A percentile compares a stretch with the other conserved stretches of the same genome.
Conservation (phyloP, 257 asterid species). For the Galeopsis tetrahit region DNA sequence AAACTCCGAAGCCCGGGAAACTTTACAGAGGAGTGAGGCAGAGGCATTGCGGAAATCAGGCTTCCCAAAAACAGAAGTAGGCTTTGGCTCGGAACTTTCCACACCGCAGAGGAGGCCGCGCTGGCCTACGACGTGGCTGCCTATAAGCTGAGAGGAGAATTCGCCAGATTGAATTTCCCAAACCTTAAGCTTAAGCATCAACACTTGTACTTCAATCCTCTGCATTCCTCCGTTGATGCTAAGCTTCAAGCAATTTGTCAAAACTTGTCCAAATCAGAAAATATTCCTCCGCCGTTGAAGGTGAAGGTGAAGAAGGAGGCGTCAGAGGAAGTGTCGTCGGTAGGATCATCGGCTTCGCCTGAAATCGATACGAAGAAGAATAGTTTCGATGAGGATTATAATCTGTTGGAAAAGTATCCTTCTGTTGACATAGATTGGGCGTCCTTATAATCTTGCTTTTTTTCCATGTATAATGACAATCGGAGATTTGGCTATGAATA, state of each 20-base stretch:
- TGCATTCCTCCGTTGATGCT: slow-evolving; percentile 78
- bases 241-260: slow-evolving; percentile 77
- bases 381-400: slow-evolving; percentile 40
- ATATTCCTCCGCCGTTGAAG: slow-evolving; percentile 14
- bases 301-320: slow-evolving; percentile 54
- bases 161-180: slow-evolving; percentile 80
- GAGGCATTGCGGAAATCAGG: slow-evolving; percentile 85
- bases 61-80: slow-evolving; percentile 83
- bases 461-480: too few relatives aligned
- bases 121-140: slow-evolving; percentile 89
- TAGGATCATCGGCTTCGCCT: slow-evolving; percentile 48
- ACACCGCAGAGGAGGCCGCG: slow-evolving; percentile 90
- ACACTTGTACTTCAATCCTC: slow-evolving; percentile 50
- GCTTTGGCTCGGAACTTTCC: slow-evolving; percentile 96
- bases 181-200: slow-evolving; percentile 60
- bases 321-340: slow-evolving; percentile 40
- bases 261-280: slow-evolving; percentile 52
- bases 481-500: too few relatives aligned
- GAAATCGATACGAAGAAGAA: slow-evolving; percentile 51
- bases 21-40: slow-evolving; percentile 92
- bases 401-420: slow-evolving; percentile 73
- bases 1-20: slow-evolving; percentile 65
- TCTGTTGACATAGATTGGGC: slow-evolving; percentile 98
- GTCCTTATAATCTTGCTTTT: slow-evolving; percentile 36
- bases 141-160: slow-evolving; percentile 80